These are phyloP conservation scores for Aspergillus cavernicola DNA, from an alignment of 495 filamentous ascomycete species.

Conservation along the genomic window DNA sequence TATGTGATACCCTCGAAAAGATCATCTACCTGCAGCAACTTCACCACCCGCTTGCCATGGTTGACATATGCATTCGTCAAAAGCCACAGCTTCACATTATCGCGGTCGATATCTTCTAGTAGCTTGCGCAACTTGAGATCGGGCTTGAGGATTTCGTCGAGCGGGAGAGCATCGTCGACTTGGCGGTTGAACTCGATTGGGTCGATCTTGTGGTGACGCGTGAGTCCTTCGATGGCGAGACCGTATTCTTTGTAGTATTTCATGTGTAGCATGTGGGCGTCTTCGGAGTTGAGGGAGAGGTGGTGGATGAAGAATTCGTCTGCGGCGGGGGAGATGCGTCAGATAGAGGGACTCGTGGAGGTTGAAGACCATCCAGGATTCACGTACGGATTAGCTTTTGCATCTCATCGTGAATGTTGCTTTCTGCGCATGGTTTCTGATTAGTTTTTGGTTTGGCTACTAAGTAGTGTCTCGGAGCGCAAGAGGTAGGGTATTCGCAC, in stretches of 20 bases:
- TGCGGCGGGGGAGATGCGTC: constrained; percentile 6
- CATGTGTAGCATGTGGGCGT: constrained; percentile 76
- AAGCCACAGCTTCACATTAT: constrained; percentile 84
- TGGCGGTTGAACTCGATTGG: constrained; percentile 89
- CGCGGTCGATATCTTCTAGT: constrained; percentile 71
- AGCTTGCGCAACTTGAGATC: constrained; percentile 70
- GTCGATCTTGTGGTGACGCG: constrained; percentile 92
- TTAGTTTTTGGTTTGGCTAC: constrained; percentile 16
- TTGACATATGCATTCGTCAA: constrained; percentile 95
- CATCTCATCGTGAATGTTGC: constrained; percentile 73
- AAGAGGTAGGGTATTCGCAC: constrained; percentile 25
- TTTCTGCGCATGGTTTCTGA: constrained; percentile 38
- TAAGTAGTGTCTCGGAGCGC: background rate
- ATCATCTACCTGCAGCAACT: constrained; percentile 76
- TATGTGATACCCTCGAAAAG: constrained; percentile 90
- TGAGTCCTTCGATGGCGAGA: constrained; percentile 91
- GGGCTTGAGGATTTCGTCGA: constrained; percentile 76
- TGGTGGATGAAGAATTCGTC: constrained; percentile 80
- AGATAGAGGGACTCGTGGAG: background rate
- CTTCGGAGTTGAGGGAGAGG: constrained; percentile 65
- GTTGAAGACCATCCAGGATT: background rate
- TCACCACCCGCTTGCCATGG: constrained; percentile 79
- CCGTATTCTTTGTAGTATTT: constrained; percentile 96
- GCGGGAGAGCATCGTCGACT: constrained; percentile 92
- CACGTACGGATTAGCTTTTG: constrained; percentile 57